Base-by-base conservation (phyloP, 2,329 filamentous ascomycete species). In the Monosporascus cannonballus region DNA sequence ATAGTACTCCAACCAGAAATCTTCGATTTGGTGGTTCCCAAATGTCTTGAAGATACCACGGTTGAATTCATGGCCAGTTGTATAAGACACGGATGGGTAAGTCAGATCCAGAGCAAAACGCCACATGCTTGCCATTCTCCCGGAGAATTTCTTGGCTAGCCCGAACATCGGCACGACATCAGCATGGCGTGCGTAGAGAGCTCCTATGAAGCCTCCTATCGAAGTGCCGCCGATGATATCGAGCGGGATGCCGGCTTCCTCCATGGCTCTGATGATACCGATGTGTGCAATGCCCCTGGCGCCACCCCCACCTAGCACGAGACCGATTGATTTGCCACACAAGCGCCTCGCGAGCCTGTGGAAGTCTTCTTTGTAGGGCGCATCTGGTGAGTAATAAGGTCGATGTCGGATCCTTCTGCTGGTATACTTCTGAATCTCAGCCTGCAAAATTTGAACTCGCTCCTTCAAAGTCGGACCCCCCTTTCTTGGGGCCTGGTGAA, bases 51-150 rank as follows among this genome's bases (percentile, higher is more conserved):
- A 99, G 59, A 99, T 96, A 41, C 94, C 94, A 6, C 94, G 89
- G 64, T 99, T 99, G 80, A 99, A 99, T 65, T 99, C 94, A 67
- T 99, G 94, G 1, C 94, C 94, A 0, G 94, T 99, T 1, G 95
- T 99, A 72, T 99, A 99, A 1, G 93, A 96, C 7, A 90, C 90
- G 6, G 93, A 94, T 0, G 94, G 94, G 68, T 99, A 99, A 0
- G 94, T 99, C 62, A 99, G 72, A 66, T 99, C 94, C 3, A 99
- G 77, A 1, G 92, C 92, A 68, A 99, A 96, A n/a, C 94, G 85
- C 94, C 94, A 99, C 73, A 97, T 90, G 70, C 93, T 97, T 45
- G 90, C 90, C 95, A 99, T 99, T n/a, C 95, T 87, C 4, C 94
- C 92, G 0, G 94, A 84, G 69, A 99, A 99, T 68, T 96, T 96